A percentile compares a stretch with the other conserved stretches of the same genome.
phyloP scores from a whole-genome alignment of 371 early-diverging fungal species.

The Fennellomyces sp. region DNA sequence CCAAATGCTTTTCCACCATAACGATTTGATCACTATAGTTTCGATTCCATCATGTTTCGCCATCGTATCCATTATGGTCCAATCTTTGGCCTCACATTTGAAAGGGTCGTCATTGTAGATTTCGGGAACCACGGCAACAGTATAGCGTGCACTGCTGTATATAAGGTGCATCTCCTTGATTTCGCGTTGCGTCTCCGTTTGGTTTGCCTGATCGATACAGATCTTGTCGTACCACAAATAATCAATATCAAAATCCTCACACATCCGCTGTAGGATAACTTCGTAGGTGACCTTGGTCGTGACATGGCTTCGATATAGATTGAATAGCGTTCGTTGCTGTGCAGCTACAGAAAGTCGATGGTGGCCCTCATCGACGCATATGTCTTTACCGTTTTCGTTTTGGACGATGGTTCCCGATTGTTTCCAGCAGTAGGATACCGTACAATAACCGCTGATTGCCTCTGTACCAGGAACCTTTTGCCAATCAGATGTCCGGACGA shows the following conservation, averaged over 20 bases:
- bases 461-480: not conserved
- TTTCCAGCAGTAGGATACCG: not conserved
- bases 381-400: not conserved
- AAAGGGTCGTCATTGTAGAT: not conserved
- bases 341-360: too few relatives aligned
- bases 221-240: not conserved
- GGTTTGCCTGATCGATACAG: not conserved
- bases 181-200: not conserved
- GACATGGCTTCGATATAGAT: too few relatives aligned
- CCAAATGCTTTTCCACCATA: not conserved
- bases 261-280: not conserved
- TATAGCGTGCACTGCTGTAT: not conserved
- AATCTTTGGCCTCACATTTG: not conserved
- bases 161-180: not conserved
- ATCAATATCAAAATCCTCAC: not conserved
- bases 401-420: not conserved
- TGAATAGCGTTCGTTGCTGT: not conserved
- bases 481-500: not conserved
- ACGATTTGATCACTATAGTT: not conserved
- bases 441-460: not conserved
- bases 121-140: not conserved
- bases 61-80: not conserved
- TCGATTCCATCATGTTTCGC: not conserved
- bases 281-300: too few relatives aligned
- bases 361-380: too few relatives aligned